Evolutionary conservation across 345 rosid species (phyloP).

Genomic region (Stellera chamaejasme): DNA sequence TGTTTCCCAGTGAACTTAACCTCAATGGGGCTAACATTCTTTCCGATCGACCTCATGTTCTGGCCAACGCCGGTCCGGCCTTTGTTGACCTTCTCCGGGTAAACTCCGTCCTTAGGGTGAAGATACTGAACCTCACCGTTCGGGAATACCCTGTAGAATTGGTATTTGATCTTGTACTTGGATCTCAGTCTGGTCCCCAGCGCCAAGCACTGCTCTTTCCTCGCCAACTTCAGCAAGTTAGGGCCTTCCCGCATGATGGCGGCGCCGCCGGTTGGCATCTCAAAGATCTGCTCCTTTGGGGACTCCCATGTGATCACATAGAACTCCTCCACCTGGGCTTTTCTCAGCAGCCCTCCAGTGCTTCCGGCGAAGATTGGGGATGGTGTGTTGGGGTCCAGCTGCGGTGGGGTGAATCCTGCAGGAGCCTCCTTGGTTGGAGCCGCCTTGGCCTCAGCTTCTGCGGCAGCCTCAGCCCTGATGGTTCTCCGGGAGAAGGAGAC

Average conservation of each 20-base stretch:
- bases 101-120: conserved; percentile 93
- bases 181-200: conserved; percentile 88
- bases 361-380: conserved; percentile 91
- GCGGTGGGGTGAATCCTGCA: conserved; percentile 76
- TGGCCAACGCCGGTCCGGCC: conserved; percentile 84
- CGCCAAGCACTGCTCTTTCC: conserved; percentile 95
- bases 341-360: conserved; percentile 71
- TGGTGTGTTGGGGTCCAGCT: conserved; percentile 78
- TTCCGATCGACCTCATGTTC: conserved; percentile 83
- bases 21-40: conserved; percentile 82
- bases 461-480: conserved; percentile 32
- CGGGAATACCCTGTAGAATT: conserved; percentile 90
- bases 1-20: conserved; percentile 97
- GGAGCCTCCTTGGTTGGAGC: conserved; percentile 46
- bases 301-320: conserved; percentile 96
- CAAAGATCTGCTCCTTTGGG: conserved; percentile 86
- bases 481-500: conserved; percentile 28
- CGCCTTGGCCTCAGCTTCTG: conserved; percentile 19
- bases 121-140: conserved; percentile 90
- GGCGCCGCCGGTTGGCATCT: conserved; percentile 96
- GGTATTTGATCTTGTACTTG: conserved; percentile 95
- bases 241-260: conserved; percentile 97
- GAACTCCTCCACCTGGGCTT: conserved; percentile 89
- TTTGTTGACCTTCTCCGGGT: conserved; percentile 87
- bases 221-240: conserved; percentile 77